Evolutionary conservation across 345 rosid species (phyloP).

Genomic region (Brassica rapa): DNA sequence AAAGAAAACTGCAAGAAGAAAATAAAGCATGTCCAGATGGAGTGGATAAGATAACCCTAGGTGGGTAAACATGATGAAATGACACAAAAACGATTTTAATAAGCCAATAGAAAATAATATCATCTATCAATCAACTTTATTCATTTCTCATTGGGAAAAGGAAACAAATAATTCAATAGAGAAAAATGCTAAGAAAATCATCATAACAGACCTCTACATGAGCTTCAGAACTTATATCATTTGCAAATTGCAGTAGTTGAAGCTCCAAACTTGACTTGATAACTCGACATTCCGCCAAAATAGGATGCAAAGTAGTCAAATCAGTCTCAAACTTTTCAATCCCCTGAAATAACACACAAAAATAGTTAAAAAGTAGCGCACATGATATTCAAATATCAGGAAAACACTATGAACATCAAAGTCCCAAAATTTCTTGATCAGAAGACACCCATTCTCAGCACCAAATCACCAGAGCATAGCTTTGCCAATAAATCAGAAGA

Average conservation of each 20-base stretch:
- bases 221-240: slow-evolving; percentile 96
- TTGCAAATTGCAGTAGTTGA: slow-evolving; percentile 84
- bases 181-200: neutral
- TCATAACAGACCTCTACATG: slow-evolving; percentile 73
- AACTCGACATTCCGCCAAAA: slow-evolving; percentile 93
- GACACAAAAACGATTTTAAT: neutral
- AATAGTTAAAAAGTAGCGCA: neutral
- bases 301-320: slow-evolving; percentile 74
- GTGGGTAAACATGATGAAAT: neutral
- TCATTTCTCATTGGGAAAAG: neutral
- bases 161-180: neutral
- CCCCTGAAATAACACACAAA: slow-evolving; percentile 56
- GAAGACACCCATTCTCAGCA: slow-evolving; percentile 17
- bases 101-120: neutral
- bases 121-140: neutral
- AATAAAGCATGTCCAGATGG: neutral
- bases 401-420: slow-evolving; percentile 8
- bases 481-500: neutral
- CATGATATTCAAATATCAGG: slow-evolving; percentile 8
- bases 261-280: slow-evolving; percentile 80
- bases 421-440: neutral
- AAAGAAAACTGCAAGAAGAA: neutral
- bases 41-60: slow-evolving; percentile 1
- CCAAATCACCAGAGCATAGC: slow-evolving; percentile 6
- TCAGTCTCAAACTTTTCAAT: slow-evolving; percentile 69